A percentile compares a stretch with the other conserved stretches of the same genome.
Evolutionary conservation across 2,329 filamentous ascomycete species (phyloP).

Genomic region (Xylaria hypoxylon): DNA sequence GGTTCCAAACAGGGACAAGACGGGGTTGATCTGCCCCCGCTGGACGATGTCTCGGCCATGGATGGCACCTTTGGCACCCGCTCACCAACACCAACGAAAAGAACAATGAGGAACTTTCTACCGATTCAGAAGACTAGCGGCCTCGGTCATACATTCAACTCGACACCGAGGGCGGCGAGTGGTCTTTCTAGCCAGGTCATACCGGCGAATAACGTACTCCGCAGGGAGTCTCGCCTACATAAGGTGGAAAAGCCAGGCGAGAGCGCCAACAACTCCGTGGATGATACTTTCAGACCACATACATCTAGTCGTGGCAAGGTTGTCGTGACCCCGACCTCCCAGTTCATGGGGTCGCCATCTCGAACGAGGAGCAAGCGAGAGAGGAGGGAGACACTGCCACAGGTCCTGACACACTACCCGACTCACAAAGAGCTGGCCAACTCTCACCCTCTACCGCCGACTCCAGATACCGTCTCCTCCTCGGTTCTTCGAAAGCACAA

Average conservation of each 20-base stretch:
- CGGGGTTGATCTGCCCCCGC: slow-evolving; percentile 31
- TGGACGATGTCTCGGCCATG: slow-evolving; percentile 41
- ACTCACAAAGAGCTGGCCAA: slow-evolving; percentile 55
- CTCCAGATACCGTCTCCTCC: slow-evolving; percentile 70
- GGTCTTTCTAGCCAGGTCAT: slow-evolving; percentile 55
- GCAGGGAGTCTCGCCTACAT: slow-evolving; percentile 62
- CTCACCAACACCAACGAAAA: slow-evolving; percentile 40
- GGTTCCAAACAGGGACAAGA: slow-evolving; percentile 53
- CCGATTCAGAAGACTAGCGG: slow-evolving; percentile 38
- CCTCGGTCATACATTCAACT: slow-evolving; percentile 45
- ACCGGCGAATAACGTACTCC: slow-evolving; percentile 61
- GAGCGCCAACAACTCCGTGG: slow-evolving; percentile 44
- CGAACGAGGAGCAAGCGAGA: slow-evolving; percentile 56
- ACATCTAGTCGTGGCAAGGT: slow-evolving; percentile 44
- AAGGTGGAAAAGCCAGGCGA: slow-evolving; percentile 60
- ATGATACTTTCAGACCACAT: slow-evolving; percentile 49
- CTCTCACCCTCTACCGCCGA: slow-evolving; percentile 64
- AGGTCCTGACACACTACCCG: slow-evolving; percentile 62
- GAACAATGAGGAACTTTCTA: slow-evolving; percentile 39
- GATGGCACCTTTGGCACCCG: slow-evolving; percentile 44
- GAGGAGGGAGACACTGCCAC: slow-evolving; percentile 61
- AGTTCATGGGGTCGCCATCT: slow-evolving; percentile 23
- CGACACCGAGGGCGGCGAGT: slow-evolving; percentile 50
- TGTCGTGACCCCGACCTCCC: slow-evolving; percentile 39
- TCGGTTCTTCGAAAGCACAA: slow-evolving; percentile 58